Percentiles rank a stretch among this genome's conserved stretches.
These are phyloP conservation scores for Pelargonium myrrhifolium DNA, from an alignment of 441 rosid genomes.

Conservation along the genomic window DNA sequence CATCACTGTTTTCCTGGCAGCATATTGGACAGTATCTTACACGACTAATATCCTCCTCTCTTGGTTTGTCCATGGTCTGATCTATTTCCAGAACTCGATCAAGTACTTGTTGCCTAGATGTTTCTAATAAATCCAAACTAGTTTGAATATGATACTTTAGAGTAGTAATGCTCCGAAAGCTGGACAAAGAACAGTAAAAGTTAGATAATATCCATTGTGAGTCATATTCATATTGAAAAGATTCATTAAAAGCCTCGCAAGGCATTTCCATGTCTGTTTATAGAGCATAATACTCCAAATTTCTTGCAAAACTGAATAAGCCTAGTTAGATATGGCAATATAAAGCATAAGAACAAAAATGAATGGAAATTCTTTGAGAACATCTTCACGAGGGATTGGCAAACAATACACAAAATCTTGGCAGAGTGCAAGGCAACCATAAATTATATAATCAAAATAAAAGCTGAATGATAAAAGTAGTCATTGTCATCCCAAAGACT, in stretches of 20 bases:
- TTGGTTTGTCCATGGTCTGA: slow-evolving; percentile 74
- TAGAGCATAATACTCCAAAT: neutral
- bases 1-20: slow-evolving; percentile 67
- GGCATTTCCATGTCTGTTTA: slow-evolving; percentile 1
- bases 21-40: slow-evolving; percentile 52
- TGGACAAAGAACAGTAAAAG: slow-evolving; percentile 30
- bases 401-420: neutral
- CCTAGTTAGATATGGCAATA: neutral
- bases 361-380: neutral
- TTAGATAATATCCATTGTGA: slow-evolving; percentile 13
- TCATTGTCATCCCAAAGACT: too few species aligned
- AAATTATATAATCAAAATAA: neutral
- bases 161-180: slow-evolving; percentile 63
- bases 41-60: slow-evolving; percentile 65
- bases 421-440: neutral
- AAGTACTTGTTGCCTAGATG: slow-evolving; percentile 53
- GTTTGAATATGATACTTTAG: slow-evolving; percentile 82
- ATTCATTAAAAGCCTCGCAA: neutral
- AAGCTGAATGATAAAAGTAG: slow-evolving; percentile 1
- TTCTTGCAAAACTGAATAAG: slow-evolving; percentile 2
- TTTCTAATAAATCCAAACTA: slow-evolving; percentile 65
- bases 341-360: neutral
- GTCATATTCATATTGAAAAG: slow-evolving; percentile 3
- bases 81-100: slow-evolving; percentile 71
- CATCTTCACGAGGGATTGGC: neutral